Evolutionary conservation across 352 stramenopile species (phyloP).

Genomic region (Globisporangium acanthophoron): DNA sequence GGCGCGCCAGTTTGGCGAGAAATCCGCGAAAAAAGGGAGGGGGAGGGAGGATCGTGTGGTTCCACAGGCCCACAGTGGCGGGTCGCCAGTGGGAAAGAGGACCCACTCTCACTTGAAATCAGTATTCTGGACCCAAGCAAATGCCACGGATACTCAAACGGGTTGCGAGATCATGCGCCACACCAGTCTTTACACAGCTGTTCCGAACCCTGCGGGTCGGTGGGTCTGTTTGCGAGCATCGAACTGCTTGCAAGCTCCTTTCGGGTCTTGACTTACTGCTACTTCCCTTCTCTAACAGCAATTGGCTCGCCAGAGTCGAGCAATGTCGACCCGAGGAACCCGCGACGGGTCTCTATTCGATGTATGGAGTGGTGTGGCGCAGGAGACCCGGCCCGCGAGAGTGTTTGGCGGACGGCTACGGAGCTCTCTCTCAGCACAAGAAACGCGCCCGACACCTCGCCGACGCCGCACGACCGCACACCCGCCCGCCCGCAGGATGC

Average conservation of each 20-base stretch:
- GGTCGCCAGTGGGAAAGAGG: not conserved
- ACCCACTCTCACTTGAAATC: not conserved
- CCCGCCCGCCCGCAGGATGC: conserved; percentile 23
- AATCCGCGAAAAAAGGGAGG: not conserved
- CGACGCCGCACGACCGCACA: not conserved
- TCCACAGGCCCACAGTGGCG: conserved; percentile 1
- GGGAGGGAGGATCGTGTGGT: not conserved
- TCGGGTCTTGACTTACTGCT: too few relatives aligned
- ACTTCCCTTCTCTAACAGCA: not conserved
- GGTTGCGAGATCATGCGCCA: not conserved
- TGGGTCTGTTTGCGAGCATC: not conserved
- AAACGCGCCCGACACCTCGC: conserved; percentile 1
- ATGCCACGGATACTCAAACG: not conserved
- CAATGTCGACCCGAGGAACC: not conserved
- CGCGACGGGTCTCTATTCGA: not conserved
- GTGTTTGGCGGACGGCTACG: not conserved
- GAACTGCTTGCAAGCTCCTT: not conserved
- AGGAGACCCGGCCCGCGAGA: not conserved
- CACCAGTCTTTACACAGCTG: not conserved
- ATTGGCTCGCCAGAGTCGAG: not conserved
- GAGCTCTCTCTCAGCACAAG: not conserved
- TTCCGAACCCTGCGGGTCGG: not conserved
- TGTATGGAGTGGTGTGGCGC: not conserved
- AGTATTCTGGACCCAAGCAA: not conserved
- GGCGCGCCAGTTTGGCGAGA: conserved; percentile 1